Conservation (phyloP, 1,284 basidiomycete species). For the Heliocybe sulcata region DNA sequence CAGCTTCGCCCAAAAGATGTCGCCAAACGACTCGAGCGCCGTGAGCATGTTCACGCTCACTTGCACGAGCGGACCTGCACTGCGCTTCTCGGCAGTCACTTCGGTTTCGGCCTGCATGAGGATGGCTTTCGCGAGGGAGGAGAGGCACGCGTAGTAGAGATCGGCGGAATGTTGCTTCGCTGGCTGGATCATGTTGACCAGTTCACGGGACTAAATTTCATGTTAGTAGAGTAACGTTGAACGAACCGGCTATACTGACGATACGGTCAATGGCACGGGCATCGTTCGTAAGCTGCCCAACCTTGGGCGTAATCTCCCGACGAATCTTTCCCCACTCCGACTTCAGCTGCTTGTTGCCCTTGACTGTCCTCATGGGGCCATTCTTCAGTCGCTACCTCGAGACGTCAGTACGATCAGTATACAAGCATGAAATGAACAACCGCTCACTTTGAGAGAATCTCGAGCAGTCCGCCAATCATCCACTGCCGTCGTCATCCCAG, state of each 20-base stretch:
- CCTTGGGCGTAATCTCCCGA: conserved; percentile 82
- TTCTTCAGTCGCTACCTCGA: conserved; percentile 58
- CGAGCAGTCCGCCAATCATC: conserved; percentile 69
- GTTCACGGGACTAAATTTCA: conserved; percentile 47
- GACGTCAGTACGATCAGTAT: neutral
- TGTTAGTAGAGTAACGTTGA: conserved; percentile 5
- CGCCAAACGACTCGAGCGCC: conserved; percentile 52
- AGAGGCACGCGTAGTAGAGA: conserved; percentile 75
- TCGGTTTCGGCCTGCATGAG: conserved; percentile 94
- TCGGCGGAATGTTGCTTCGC: conserved; percentile 29
- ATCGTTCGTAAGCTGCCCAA: conserved; percentile 90
- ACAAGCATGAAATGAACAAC: conserved; percentile 2
- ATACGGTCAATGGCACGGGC: conserved; percentile 61
- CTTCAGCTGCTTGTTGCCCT: conserved; percentile 51
- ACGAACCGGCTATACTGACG: conserved; percentile 32
- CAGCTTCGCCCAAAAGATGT: conserved; percentile 81
- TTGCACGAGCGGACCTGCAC: conserved; percentile 78
- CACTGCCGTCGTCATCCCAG: conserved; percentile 45
- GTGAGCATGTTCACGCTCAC: conserved; percentile 67
- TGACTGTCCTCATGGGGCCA: conserved; percentile 69
- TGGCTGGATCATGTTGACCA: conserved; percentile 45
- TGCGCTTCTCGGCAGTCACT: conserved; percentile 83
- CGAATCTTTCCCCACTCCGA: conserved; percentile 59
- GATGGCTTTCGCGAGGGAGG: conserved; percentile 83
- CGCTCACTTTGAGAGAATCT: conserved; percentile 47